A percentile compares a stretch with the other conserved stretches of the same genome.
These are phyloP conservation scores for Jackrogersella minutella DNA, from an alignment of 495 filamentous ascomycete genomes.

Conservation along the genomic window DNA sequence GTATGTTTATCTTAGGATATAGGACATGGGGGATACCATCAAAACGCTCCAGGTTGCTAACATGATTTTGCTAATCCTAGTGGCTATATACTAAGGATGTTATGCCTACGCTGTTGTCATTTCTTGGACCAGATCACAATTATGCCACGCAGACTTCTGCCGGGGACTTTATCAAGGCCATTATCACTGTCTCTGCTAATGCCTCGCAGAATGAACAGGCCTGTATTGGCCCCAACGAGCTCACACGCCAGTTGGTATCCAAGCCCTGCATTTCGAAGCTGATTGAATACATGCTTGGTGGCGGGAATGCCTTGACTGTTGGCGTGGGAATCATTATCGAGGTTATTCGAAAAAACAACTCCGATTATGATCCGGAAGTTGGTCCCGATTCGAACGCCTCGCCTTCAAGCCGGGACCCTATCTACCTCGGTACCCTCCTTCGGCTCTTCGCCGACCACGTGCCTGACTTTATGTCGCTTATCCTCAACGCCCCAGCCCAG, in stretches of 20 bases:
- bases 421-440: slow-evolving; percentile 94
- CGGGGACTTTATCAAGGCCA: slow-evolving; percentile 97
- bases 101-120: slow-evolving; percentile 88
- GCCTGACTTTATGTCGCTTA: slow-evolving; percentile 93
- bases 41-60: slow-evolving; percentile 5
- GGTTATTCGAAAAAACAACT: slow-evolving; percentile 99
- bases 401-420: slow-evolving; percentile 88
- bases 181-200: slow-evolving; percentile 98
- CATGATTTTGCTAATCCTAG: slow-evolving; percentile 54
- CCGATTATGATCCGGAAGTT: slow-evolving; percentile 95
- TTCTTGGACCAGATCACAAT: slow-evolving; percentile 80
- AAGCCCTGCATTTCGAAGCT: slow-evolving; percentile 80
- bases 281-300: slow-evolving; percentile 88
- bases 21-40: no score
- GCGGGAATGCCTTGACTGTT: slow-evolving; percentile 93
- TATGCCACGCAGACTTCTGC: slow-evolving; percentile 94
- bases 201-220: slow-evolving; percentile 97
- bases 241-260: slow-evolving; percentile 96
- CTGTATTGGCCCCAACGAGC: slow-evolving; percentile 96
- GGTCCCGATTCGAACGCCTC: slow-evolving; percentile 75
- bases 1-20: slow-evolving; percentile 65
- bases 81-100: slow-evolving; percentile 93
- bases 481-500: slow-evolving; percentile 70
- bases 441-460: slow-evolving; percentile 89
- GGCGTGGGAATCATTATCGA: slow-evolving; percentile 98